Conservation (phyloP, 2,329 filamentous ascomycete genomes). For the Chrysoporthe deuterocubensis region DNA sequence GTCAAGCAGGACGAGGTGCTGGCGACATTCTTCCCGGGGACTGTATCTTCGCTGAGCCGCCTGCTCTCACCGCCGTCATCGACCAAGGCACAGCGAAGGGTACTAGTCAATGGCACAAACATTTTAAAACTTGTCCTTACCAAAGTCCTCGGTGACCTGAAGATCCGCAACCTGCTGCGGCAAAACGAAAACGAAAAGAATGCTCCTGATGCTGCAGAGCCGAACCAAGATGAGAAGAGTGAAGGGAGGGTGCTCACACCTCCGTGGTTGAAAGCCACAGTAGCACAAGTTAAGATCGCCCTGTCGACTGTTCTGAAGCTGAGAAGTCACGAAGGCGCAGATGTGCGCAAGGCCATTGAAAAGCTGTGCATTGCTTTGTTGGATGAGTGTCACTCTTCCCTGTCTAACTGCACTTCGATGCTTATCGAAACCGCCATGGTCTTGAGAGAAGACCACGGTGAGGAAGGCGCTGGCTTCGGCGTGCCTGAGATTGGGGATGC, state of each 20-base stretch:
- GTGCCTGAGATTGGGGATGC: slow-evolving; percentile 29
- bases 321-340: slow-evolving; percentile 68
- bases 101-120: slow-evolving; percentile 66
- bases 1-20: slow-evolving; percentile 75
- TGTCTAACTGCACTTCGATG: slow-evolving; percentile 70
- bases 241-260: slow-evolving; percentile 47
- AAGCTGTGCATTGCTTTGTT: slow-evolving; percentile 75
- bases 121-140: slow-evolving; percentile 60
- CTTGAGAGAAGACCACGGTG: slow-evolving; percentile 54
- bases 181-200: slow-evolving; percentile 35
- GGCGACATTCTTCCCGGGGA: slow-evolving; percentile 85
- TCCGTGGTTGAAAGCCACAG: slow-evolving; percentile 79
- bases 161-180: slow-evolving; percentile 51
- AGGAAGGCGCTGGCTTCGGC: slow-evolving; percentile 36
- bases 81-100: slow-evolving; percentile 56
- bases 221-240: slow-evolving; percentile 37
- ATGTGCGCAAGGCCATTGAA: slow-evolving; percentile 71
- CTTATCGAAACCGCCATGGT: slow-evolving; percentile 82
- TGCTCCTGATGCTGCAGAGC: slow-evolving; percentile 31
- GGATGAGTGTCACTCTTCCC: slow-evolving; percentile 75
- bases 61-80: slow-evolving; percentile 70
- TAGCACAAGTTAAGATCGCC: slow-evolving; percentile 80
- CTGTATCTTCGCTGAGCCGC: slow-evolving; percentile 80
- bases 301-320: slow-evolving; percentile 78
- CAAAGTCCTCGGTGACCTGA: slow-evolving; percentile 62